Conservation (phyloP, 371 early-diverging fungal species). For the Rhizopus microsporus region DNA sequence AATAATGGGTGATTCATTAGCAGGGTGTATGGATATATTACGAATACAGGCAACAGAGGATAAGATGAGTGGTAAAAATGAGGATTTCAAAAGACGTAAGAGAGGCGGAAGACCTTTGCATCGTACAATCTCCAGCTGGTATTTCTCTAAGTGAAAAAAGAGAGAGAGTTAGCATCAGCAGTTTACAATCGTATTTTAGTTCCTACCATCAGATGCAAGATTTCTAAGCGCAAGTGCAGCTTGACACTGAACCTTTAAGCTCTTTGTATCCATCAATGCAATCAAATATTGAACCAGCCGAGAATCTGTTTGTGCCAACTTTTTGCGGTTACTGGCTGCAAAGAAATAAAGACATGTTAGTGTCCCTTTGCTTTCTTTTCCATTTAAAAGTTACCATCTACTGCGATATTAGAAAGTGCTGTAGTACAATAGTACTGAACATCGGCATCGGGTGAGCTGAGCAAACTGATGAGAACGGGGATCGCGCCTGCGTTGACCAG, state of each 20-base stretch:
- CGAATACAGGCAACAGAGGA: conserved; percentile 94
- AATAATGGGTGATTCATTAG: conserved; percentile 85
- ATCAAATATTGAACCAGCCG: conserved; percentile 78
- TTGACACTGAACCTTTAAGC: conserved; percentile 87
- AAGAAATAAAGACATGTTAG: conserved; percentile 1
- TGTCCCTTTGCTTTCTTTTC: neutral
- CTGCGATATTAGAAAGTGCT: conserved; percentile 90
- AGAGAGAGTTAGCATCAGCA: conserved; percentile 34
- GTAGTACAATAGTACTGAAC: conserved; percentile 92
- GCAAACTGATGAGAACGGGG: conserved; percentile 78
- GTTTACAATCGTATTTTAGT: conserved; percentile 5
- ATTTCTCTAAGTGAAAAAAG: conserved; percentile 72
- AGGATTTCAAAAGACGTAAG: conserved; percentile 74
- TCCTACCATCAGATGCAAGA: conserved; percentile 78
- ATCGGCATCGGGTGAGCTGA: conserved; percentile 82
- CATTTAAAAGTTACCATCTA: conserved; percentile 61
- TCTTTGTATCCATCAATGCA: conserved; percentile 76
- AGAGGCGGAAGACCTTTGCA: conserved; percentile 76
- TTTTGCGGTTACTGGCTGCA: conserved; percentile 65
- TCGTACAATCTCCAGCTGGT: conserved; percentile 85
- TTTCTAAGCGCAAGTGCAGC: conserved; percentile 89
- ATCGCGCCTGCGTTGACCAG: conserved; percentile 87
- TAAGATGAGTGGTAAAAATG: conserved; percentile 75
- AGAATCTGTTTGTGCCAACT: conserved; percentile 77
- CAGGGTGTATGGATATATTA: conserved; percentile 89